Percentiles rank a stretch among this genome's conserved stretches.
These are phyloP conservation scores for Diaporthe batatas DNA, from an alignment of 2,329 filamentous ascomycete genomes.

Conservation along the genomic window DNA sequence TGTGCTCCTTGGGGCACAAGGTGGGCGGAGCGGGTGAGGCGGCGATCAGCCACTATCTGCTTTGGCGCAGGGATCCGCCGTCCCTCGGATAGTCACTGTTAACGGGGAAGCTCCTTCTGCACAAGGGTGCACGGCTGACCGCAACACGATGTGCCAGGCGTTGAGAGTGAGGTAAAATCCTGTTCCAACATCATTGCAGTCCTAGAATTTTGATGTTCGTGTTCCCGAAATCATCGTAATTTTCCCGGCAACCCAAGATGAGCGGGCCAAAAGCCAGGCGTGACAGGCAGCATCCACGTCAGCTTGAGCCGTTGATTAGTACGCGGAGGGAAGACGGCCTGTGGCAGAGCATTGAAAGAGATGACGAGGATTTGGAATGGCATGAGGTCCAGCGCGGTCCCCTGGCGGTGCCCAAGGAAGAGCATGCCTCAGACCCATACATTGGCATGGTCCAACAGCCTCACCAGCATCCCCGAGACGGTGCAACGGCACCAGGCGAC, in stretches of 20 bases:
- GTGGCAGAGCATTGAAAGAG: slow-evolving; percentile 26
- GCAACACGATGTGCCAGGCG: neutral
- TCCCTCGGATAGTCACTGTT: neutral
- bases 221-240: fast-evolving
- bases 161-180: fast-evolving
- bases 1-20: neutral
- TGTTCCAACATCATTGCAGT: neutral
- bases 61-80: fast-evolving
- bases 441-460: too few species aligned
- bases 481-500: too few species aligned
- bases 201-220: neutral
- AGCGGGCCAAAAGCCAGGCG: neutral
- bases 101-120: neutral
- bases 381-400: fast-evolving
- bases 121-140: neutral
- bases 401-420: too few species aligned
- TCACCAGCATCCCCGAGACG: neutral
- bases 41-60: neutral
- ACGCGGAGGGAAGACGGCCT: neutral
- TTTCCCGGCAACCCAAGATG: neutral
- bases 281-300: neutral
- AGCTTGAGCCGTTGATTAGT: neutral
- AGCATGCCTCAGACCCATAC: too few species aligned
- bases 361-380: neutral
- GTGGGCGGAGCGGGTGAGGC: neutral